Percentiles rank a stretch among this genome's conserved stretches.
These are phyloP conservation scores for Podospora pseudopauciseta DNA, from an alignment of 495 filamentous ascomycete genomes.

Conservation along the genomic window DNA sequence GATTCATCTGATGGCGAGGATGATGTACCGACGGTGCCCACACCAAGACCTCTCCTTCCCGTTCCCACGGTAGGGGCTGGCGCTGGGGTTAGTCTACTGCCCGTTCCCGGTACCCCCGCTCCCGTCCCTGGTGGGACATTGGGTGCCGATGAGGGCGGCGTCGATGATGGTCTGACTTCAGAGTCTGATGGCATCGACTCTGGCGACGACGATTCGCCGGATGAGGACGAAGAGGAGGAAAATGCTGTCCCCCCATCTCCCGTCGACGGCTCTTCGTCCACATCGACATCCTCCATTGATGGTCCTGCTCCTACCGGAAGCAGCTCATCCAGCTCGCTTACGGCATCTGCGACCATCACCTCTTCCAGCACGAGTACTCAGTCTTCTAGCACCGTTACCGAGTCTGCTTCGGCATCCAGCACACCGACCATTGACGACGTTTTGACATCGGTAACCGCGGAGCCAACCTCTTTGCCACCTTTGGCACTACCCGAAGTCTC, in stretches of 20 bases:
- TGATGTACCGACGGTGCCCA: neutral
- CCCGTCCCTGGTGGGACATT: slow-evolving; percentile 3
- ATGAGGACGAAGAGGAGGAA: slow-evolving; percentile 1
- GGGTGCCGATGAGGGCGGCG: slow-evolving; percentile 8
- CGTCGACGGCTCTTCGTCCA: neutral
- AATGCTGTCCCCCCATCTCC: no score
- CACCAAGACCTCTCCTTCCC: neutral
- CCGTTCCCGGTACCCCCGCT: neutral
- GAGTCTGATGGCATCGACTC: slow-evolving; percentile 10
- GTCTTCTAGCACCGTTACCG: neutral
- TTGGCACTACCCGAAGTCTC: neutral
- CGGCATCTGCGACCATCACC: neutral
- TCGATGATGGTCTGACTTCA: neutral
- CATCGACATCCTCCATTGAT: neutral
- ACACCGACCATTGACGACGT: neutral
- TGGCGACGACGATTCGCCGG: slow-evolving; percentile 1
- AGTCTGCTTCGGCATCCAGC: neutral
- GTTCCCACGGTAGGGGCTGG: neutral
- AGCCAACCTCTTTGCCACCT: neutral
- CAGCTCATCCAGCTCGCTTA: neutral
- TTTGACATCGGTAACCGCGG: neutral
- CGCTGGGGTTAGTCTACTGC: neutral
- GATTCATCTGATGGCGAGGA: slow-evolving; percentile 5
- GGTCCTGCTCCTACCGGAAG: neutral
- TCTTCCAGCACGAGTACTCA: neutral